Evolutionary conservation across 225 moss, liverwort and hornwort species (phyloP), one percentile per base, ranked within the genome.

Genomic region (Physcomitrium patens): DNA sequence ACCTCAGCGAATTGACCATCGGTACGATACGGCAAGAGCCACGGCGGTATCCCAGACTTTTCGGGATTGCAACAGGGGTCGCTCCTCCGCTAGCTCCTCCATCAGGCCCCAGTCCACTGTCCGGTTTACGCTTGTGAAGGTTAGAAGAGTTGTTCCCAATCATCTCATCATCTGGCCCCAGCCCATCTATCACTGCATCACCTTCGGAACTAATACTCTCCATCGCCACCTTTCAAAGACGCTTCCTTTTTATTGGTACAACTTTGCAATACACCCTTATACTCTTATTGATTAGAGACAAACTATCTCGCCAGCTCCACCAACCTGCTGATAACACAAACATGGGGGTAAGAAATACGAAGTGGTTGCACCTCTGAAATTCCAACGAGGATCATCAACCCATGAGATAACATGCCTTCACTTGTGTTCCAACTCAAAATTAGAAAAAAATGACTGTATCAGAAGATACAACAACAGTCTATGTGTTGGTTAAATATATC

Each of bases 151-250:
- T 61, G 49, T 68, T 81, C 70, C 71, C 81, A 42, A 62, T 79
- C 31, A 71, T 81, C 68, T 89, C 89, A 49, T 89, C 89, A 74
- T 89, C 89, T 11, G 89, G 89, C 65, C 89, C 86, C 66, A 89
- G 50, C 31, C 89, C 89, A 72, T 89, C 83, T 70, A 83, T 83
- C 51, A 89, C 81, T 67, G 89, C 86, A 20, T 89, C 83, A 52
- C 85, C 86, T 70, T 83, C 89, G 48, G 75, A 53, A 70, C 63
- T 73, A 52, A 17, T 75, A 65, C 60, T 77, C 51, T 84, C 84
- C 85, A 77, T 82, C 77, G 82, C 85, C 72, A 81, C 48, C 65
- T 73, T 73, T 73, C 70, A 59, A 79, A 69, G 13, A 28, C 60
- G n/a, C 52, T 60, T 60, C 18, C 62, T 47, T 62, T 56, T 50